Evolutionary conservation across 495 filamentous ascomycete genomes (phyloP).

Genomic region (Neurospora terricola): DNA sequence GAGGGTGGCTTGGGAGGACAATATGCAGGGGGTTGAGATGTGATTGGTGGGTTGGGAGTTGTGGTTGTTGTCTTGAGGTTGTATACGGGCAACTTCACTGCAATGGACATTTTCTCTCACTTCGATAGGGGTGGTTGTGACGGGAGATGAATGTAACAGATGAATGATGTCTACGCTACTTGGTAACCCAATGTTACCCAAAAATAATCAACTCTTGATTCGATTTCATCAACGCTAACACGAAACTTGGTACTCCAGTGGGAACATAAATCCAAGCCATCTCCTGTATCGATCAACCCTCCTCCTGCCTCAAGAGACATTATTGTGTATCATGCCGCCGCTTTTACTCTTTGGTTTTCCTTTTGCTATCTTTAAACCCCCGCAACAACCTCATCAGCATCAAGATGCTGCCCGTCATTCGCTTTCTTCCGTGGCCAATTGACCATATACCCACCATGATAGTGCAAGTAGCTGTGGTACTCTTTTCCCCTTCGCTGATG

Average conservation of each 20-base stretch:
- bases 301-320: background rate
- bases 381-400: background rate
- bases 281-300: background rate
- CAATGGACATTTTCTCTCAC: background rate
- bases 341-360: background rate
- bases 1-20: background rate
- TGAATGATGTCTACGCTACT: background rate
- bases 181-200: background rate
- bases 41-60: background rate
- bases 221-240: background rate
- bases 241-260: background rate
- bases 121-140: background rate
- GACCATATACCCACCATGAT: background rate
- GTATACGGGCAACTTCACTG: background rate
- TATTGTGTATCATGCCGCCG: background rate
- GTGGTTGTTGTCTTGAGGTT: background rate
- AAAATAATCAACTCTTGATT: background rate
- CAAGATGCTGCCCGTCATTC: background rate
- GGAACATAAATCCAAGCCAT: background rate
- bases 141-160: background rate
- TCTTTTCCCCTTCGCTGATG: background rate
- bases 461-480: background rate
- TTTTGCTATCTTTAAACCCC: background rate
- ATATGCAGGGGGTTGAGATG: background rate
- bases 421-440: background rate